Base-by-base conservation (phyloP, 1,139 yeast species). In the Taphrina communis region DNA sequence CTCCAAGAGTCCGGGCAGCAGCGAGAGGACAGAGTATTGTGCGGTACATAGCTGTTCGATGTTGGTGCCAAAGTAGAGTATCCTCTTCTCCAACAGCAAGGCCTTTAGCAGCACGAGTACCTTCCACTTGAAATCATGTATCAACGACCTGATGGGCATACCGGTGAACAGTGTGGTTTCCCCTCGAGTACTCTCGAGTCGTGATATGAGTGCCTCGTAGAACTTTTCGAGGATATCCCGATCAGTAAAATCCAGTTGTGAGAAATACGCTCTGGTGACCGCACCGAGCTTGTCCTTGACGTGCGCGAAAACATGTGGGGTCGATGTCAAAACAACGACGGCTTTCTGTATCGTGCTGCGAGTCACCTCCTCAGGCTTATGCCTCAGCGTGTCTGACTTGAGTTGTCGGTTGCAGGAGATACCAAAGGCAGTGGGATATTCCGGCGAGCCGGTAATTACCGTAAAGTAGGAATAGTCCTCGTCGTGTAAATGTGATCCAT, bases 381-480 rank as follows among this genome's bases (percentile, higher is more conserved):
- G 83, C 41, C 84, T 75, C 69, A 94, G 80, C 48, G 88, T 88
- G 46, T 85, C 83, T 1, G 90, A 82, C 69, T 85, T 83, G 56
- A 92, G 84, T 77, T 94, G 98, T 60, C 97, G 83, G 38, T 93
- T 92, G 78, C 99, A 94, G 0, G 97, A 89, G 72, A 97, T 90
- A 0, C 97, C 99, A 81, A 94, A 94, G 19, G 92, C 78, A 0
- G 99, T 94, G 31, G 88, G 82, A 11, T 51, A 50, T 12, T 59
- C 66, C 11, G 61, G 50, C 14, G 48, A 39, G 6, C 65, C 61
- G n/a, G 69, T 58, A 35, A 75, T 91, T 92, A 76, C 87, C 89
- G 96, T 92, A 79, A 94, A 94, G 76, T 91, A 91, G 51, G 97
- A 89, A 76, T 92, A 92, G 2, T 97, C 93, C 77, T 94, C 98